Evolutionary conservation across 1,284 basidiomycete genomes (phyloP).

Genomic region (Violaceomyces palustris): DNA sequence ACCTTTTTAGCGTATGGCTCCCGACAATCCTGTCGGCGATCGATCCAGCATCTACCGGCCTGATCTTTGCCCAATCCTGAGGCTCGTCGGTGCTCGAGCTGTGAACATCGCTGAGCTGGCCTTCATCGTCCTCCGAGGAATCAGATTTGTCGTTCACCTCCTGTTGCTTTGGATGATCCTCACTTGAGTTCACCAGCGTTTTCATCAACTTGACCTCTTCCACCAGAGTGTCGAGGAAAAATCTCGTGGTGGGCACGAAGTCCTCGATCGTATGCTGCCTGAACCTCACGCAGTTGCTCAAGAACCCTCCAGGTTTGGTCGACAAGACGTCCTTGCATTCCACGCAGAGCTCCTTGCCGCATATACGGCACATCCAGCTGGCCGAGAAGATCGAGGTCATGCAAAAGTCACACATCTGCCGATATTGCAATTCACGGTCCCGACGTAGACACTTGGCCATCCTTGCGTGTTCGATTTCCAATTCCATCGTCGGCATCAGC

Average conservation of each 20-base stretch:
- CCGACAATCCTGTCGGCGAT: slow-evolving; percentile 12
- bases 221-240: slow-evolving; percentile 65
- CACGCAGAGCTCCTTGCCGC: slow-evolving; percentile 81
- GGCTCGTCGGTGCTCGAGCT: background rate
- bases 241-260: slow-evolving; percentile 68
- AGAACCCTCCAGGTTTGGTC: too few species aligned
- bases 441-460: slow-evolving; percentile 8
- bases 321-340: slow-evolving; percentile 74
- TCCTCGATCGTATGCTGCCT: slow-evolving; percentile 53
- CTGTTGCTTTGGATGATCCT: slow-evolving; percentile 10
- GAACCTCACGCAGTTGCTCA: slow-evolving; percentile 20
- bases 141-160: slow-evolving; percentile 52
- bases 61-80: background rate
- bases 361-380: slow-evolving; percentile 81
- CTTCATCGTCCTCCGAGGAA: too few species aligned
- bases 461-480: slow-evolving; percentile 19
- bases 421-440: slow-evolving; percentile 17
- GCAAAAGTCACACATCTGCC: slow-evolving; percentile 66
- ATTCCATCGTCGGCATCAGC: slow-evolving; percentile 11
- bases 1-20: slow-evolving; percentile 4
- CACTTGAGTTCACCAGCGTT: too few species aligned
- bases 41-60: slow-evolving; percentile 5
- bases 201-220: slow-evolving; percentile 64
- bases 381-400: slow-evolving; percentile 84
- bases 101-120: slow-evolving; percentile 54